Percentiles rank a stretch among this genome's conserved stretches.
phyloP scores from a whole-genome alignment of 805 yeast genomes.

The Schwanniomyces vanrijiae region DNA sequence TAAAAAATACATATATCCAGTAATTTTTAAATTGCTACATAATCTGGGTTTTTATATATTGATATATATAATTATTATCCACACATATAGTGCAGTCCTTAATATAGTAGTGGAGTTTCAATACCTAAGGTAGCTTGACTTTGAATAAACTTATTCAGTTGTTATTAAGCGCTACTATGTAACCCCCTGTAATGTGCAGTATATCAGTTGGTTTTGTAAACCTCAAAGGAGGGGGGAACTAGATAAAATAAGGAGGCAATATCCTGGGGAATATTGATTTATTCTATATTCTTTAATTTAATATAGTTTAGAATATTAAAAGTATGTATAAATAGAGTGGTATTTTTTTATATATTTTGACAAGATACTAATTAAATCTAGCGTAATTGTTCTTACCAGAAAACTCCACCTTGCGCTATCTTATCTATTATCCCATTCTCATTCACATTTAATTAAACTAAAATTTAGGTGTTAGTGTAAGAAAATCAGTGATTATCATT shows the following conservation, averaged over 20 bases:
- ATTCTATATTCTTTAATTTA: neutral
- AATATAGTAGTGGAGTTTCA: no score
- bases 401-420: neutral
- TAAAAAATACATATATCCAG: no score
- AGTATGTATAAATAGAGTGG: neutral
- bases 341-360: neutral
- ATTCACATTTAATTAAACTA: neutral
- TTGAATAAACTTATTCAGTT: no score
- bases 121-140: no score
- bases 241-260: slow-evolving; percentile 1
- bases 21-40: no score
- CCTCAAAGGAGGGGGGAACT: neutral
- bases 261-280: neutral
- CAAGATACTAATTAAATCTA: neutral
- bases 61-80: no score
- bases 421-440: neutral
- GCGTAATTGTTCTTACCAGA: neutral
- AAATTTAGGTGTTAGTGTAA: neutral
- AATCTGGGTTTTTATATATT: no score
- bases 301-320: neutral
- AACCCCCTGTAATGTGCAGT: neutral
- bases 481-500: neutral
- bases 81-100: no score
- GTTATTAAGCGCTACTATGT: neutral
- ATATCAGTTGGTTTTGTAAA: neutral